phyloP scores from a whole-genome alignment of 495 filamentous ascomycete species.

The Aspergillus mulundensis region DNA sequence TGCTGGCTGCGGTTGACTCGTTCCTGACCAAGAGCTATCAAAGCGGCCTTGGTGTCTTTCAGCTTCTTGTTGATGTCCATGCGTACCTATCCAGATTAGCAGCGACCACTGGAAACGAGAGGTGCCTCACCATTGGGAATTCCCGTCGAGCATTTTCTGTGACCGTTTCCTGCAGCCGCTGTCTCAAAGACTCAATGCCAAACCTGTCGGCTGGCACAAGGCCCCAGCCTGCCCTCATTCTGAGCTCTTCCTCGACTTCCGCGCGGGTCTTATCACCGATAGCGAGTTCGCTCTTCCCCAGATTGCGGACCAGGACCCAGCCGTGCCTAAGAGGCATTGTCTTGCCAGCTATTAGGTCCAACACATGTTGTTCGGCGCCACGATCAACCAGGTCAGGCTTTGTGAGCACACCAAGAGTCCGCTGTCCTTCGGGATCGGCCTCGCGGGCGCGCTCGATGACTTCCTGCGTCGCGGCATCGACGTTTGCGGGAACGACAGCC shows the following conservation, averaged over 20 bases:
- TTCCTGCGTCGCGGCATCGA: slow-evolving; percentile 59
- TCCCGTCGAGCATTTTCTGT: slow-evolving; percentile 13
- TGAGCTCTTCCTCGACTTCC: slow-evolving; percentile 22
- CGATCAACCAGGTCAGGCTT: slow-evolving; percentile 50
- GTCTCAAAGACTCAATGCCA: slow-evolving; percentile 47
- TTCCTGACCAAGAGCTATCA: slow-evolving; percentile 42
- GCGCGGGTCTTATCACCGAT: slow-evolving; percentile 15
- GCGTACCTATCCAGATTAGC: slow-evolving; percentile 31
- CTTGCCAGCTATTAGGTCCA: slow-evolving; percentile 45
- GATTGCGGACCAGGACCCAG: slow-evolving; percentile 55
- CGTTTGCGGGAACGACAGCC: slow-evolving; percentile 58
- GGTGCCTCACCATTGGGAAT: slow-evolving; percentile 10
- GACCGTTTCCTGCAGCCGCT: slow-evolving; percentile 20
- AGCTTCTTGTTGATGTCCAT: slow-evolving; percentile 42
- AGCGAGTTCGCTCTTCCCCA: slow-evolving; percentile 29
- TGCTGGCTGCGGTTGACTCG: slow-evolving; percentile 42
- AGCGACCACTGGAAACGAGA: background rate
- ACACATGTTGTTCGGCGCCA: slow-evolving; percentile 28
- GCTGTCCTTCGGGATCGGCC: slow-evolving; percentile 42
- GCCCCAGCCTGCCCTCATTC: slow-evolving; percentile 38
- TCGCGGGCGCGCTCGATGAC: slow-evolving; percentile 52
- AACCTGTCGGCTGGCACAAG: slow-evolving; percentile 39
- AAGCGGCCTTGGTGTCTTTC: slow-evolving; percentile 22
- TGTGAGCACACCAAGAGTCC: slow-evolving; percentile 57
- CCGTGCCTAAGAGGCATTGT: slow-evolving; percentile 44